These are phyloP conservation scores for Wickerhamiella slavikovae DNA, from an alignment of 805 yeast genomes.

Conservation along the genomic window DNA sequence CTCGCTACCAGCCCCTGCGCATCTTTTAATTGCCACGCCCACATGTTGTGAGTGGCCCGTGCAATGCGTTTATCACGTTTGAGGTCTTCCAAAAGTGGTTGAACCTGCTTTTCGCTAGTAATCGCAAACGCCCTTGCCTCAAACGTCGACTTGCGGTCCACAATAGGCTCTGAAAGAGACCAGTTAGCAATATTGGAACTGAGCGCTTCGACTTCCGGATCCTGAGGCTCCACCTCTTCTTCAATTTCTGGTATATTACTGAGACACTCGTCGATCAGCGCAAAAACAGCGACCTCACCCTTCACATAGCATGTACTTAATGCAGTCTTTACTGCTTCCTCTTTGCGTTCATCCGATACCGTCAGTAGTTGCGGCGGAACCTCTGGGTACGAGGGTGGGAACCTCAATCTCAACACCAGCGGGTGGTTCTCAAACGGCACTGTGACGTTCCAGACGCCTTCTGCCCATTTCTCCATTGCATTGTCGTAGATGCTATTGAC, in stretches of 20 bases:
- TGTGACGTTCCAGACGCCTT: constrained; percentile 25
- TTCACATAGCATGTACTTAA: constrained; percentile 32
- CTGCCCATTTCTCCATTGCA: constrained; percentile 19
- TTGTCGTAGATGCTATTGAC: constrained; percentile 77
- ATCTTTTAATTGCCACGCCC: constrained; percentile 63
- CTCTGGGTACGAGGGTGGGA: constrained; percentile 51
- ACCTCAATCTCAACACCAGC: constrained; percentile 44
- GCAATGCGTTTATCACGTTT: constrained; percentile 45
- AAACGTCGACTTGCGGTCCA: constrained; percentile 72
- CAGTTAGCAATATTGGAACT: constrained; percentile 34
- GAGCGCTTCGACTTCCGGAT: constrained; percentile 1
- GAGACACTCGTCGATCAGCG: constrained; percentile 33
- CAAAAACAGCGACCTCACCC: constrained; percentile 65
- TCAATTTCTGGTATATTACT: constrained; percentile 12
- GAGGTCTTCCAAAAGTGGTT: constrained; percentile 28
- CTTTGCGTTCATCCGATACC: background rate
- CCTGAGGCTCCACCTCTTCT: constrained; percentile 1
- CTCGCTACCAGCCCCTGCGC: constrained; percentile 32
- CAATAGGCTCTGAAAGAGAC: constrained; percentile 54
- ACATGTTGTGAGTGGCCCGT: constrained; percentile 61
- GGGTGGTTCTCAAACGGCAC: constrained; percentile 45
- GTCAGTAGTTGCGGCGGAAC: background rate
- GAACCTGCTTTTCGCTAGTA: constrained; percentile 46
- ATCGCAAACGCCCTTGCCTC: constrained; percentile 54
- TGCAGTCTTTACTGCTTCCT: constrained; percentile 22